Conservation (phyloP, 257 asterid genomes). For the Mentha longifolia region DNA sequence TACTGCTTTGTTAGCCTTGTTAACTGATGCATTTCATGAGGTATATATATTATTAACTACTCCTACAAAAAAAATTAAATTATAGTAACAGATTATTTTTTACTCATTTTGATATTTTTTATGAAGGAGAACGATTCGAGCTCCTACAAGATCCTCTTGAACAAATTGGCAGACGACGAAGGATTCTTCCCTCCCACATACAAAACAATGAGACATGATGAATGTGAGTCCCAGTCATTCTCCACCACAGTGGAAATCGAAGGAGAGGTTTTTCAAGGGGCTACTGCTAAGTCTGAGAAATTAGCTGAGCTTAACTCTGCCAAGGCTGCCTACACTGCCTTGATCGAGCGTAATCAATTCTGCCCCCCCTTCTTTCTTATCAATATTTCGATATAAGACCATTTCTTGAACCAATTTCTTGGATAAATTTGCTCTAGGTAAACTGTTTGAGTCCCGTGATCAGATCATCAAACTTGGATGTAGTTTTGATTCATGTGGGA, state of each 20-base stretch:
- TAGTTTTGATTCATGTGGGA: slow-evolving; percentile 21
- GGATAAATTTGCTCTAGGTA: slow-evolving; percentile 40
- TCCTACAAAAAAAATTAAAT: no score
- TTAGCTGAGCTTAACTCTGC: slow-evolving; percentile 59
- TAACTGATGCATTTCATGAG: slow-evolving; percentile 39
- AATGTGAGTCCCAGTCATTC: slow-evolving; percentile 33
- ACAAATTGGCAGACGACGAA: slow-evolving; percentile 37
- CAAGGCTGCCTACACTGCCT: slow-evolving; percentile 49
- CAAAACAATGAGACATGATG: slow-evolving; percentile 33
- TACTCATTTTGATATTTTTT: neutral
- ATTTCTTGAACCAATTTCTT: neutral
- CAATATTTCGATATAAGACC: no score
- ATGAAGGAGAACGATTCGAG: slow-evolving; percentile 34
- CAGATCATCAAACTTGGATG: slow-evolving; percentile 30
- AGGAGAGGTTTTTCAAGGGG: slow-evolving; percentile 48
- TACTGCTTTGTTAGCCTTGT: slow-evolving; percentile 43
- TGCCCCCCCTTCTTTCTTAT: neutral
- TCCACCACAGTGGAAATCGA: slow-evolving; percentile 48
- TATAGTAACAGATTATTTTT: neutral
- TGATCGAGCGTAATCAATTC: slow-evolving; percentile 45
- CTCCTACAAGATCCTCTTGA: slow-evolving; percentile 50
- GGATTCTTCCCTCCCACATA: slow-evolving; percentile 43
- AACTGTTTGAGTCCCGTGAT: slow-evolving; percentile 23
- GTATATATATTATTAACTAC: slow-evolving; percentile 32
- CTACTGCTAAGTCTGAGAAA: slow-evolving; percentile 45